A percentile compares a stretch with the other conserved stretches of the same genome.
Conservation (phyloP, 495 filamentous ascomycete genomes). For the Aspergillus conjunctus region DNA sequence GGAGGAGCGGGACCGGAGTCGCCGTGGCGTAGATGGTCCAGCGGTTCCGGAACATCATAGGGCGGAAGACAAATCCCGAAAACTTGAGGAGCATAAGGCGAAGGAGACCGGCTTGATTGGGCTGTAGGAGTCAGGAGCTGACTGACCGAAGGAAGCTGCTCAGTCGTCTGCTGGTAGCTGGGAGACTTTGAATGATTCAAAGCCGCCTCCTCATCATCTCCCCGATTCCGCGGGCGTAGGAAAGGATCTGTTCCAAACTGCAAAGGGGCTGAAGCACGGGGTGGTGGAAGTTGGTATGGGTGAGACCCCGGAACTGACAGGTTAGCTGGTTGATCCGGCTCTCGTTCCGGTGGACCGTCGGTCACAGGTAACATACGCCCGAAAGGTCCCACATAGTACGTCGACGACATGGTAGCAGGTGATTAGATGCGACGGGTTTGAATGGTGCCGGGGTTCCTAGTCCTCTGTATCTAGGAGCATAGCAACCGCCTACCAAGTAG, state of each 20-base stretch:
- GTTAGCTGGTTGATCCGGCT: constrained; percentile 39
- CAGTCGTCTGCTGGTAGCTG: constrained; percentile 27
- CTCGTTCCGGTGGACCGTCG: constrained; percentile 35
- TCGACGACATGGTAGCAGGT: constrained; percentile 39
- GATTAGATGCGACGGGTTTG: not conserved
- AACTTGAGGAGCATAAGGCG: constrained; percentile 29
- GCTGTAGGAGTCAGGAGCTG: constrained; percentile 47
- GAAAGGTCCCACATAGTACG: constrained; percentile 50
- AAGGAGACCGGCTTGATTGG: constrained; percentile 35
- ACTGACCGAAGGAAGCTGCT: constrained; percentile 52
- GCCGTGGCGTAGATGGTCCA: constrained; percentile 29
- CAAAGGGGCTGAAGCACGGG: constrained; percentile 42
- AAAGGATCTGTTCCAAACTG: constrained; percentile 49
- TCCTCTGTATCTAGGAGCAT: constrained; percentile 8
- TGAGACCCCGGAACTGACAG: constrained; percentile 39
- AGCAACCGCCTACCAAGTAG: not conserved
- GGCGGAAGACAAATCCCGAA: constrained; percentile 29
- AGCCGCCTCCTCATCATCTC: constrained; percentile 28
- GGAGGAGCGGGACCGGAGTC: constrained; percentile 23
- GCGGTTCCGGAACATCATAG: constrained; percentile 25
- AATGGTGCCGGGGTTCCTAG: not conserved
- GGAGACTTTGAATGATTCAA: constrained; percentile 21
- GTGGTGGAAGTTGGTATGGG: constrained; percentile 55
- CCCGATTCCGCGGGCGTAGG: constrained; percentile 36
- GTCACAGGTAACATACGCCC: constrained; percentile 50